Evolutionary conservation across 2,329 filamentous ascomycete species (phyloP).

Genomic region (Ilyonectria sp.): DNA sequence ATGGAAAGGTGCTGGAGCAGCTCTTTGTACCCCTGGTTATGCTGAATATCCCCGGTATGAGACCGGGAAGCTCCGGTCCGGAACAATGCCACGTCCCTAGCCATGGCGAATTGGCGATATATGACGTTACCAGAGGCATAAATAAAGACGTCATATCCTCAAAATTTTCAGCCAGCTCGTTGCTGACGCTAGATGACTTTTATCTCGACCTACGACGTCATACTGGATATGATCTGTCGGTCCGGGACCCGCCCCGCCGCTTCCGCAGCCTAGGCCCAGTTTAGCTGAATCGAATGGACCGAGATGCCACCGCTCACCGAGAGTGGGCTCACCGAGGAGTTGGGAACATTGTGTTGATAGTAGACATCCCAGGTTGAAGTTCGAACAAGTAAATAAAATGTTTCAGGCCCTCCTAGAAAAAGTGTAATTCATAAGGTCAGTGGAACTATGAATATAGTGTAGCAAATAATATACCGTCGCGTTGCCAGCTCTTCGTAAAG

Average conservation of each 20-base stretch:
- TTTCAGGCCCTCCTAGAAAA: background rate
- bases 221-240: slow-evolving; percentile 3
- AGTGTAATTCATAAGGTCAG: background rate
- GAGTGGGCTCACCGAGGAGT: background rate
- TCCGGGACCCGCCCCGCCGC: background rate
- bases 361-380: background rate
- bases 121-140: background rate
- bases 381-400: background rate
- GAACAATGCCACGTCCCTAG: background rate
- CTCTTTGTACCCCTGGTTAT: too few species aligned
- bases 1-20: too few species aligned
- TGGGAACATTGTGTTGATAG: background rate
- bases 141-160: background rate
- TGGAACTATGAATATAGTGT: background rate
- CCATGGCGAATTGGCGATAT: background rate
- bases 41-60: background rate
- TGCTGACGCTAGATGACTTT: background rate
- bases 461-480: background rate
- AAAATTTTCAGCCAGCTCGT: background rate
- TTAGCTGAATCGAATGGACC: slow-evolving; percentile 5
- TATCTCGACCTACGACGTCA: slow-evolving; percentile 4
- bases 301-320: slow-evolving; percentile 10
- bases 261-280: background rate
- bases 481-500: background rate
- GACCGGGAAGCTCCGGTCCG: background rate